Conservation (phyloP, 1,284 basidiomycete species). For the Hemileia vastatrix region DNA sequence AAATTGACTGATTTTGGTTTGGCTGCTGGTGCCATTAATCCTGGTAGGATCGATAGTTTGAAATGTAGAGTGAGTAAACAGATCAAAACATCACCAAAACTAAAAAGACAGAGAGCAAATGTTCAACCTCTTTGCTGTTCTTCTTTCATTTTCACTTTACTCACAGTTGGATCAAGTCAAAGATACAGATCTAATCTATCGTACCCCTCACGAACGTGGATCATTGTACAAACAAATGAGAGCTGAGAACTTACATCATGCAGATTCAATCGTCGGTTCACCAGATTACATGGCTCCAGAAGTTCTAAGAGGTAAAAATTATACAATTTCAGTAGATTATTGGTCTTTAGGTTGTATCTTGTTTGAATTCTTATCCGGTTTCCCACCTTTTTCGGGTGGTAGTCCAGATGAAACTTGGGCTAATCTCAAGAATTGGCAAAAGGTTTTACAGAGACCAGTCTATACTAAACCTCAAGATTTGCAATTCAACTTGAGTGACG, state of each 20-base stretch:
- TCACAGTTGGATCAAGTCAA: slow-evolving; percentile 39
- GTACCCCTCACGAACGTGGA: slow-evolving; percentile 43
- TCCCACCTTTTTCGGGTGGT: slow-evolving; percentile 38
- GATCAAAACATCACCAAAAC: no score
- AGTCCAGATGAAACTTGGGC: slow-evolving; percentile 43
- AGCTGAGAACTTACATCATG: slow-evolving; percentile 36
- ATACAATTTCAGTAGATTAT: slow-evolving; percentile 41
- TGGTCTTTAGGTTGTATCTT: slow-evolving; percentile 43
- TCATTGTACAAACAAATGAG: slow-evolving; percentile 42
- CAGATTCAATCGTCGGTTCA: slow-evolving; percentile 43
- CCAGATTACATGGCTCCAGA: slow-evolving; percentile 45
- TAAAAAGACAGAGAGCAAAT: no score
- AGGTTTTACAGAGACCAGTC: slow-evolving; percentile 40
- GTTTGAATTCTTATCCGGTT: slow-evolving; percentile 61
- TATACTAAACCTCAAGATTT: slow-evolving; percentile 42
- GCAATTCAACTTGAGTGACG: slow-evolving; percentile 42
- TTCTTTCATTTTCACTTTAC: not conserved
- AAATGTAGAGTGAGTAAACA: no score
- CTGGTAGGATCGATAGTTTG: slow-evolving; percentile 41
- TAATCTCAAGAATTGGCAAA: slow-evolving; percentile 44
- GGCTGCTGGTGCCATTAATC: slow-evolving; percentile 41
- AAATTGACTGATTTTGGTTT: slow-evolving; percentile 45
- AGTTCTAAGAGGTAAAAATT: slow-evolving; percentile 41
- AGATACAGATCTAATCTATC: slow-evolving; percentile 42
- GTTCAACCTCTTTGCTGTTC: not conserved